Evolutionary conservation across 768 basidiomycete species (phyloP).

Genomic region (button mushroom (Agaricus bisporus)): DNA sequence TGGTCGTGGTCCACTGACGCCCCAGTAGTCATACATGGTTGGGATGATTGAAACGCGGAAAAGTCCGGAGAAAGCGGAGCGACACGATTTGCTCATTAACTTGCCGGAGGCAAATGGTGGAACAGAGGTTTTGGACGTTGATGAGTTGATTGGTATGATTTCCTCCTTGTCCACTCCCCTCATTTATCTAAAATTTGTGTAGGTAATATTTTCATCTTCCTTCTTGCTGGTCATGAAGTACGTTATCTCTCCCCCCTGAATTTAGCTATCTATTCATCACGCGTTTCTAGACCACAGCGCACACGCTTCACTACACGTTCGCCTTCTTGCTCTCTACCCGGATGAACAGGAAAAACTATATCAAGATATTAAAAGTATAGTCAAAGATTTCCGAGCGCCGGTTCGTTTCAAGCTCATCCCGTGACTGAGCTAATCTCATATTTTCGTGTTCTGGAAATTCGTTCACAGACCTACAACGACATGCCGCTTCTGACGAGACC

Average conservation of each 20-base stretch:
- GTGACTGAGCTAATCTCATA: too few relatives aligned
- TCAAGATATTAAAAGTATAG: constrained; percentile 24
- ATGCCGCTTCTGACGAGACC: constrained; percentile 24
- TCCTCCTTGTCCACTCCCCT: neutral
- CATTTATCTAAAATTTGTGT: neutral
- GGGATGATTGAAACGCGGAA: constrained; percentile 46
- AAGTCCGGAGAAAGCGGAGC: constrained; percentile 27
- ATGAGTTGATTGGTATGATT: constrained; percentile 30
- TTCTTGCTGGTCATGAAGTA: constrained; percentile 55
- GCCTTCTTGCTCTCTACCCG: constrained; percentile 37
- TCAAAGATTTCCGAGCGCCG: constrained; percentile 18
- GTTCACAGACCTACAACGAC: constrained; percentile 22
- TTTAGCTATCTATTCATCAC: neutral
- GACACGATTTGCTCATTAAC: constrained; percentile 44
- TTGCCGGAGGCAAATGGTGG: constrained; percentile 38
- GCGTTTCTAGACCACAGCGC: constrained; percentile 27
- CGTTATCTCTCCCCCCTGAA: neutral
- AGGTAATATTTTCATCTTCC: constrained; percentile 39
- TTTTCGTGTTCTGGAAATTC: too few relatives aligned
- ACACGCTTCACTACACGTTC: constrained; percentile 34
- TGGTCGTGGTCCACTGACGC: too few relatives aligned
- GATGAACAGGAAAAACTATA: constrained; percentile 40
- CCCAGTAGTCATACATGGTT: constrained; percentile 28
- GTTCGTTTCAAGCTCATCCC: neutral
- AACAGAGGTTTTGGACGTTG: constrained; percentile 26